Conservation (phyloP, 805 yeast species). For the Candida silvicultrix region DNA sequence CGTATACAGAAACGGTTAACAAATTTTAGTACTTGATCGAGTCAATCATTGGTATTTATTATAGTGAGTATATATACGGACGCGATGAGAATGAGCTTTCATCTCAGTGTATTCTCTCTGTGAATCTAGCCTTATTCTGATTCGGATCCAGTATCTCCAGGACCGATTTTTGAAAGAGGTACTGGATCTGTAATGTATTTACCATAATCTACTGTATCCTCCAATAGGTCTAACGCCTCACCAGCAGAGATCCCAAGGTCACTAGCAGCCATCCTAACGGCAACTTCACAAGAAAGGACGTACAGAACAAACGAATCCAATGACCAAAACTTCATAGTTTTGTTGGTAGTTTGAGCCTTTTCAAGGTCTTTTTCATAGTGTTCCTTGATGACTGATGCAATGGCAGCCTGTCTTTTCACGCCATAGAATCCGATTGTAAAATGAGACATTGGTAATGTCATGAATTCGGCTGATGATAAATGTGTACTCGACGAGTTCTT, state of each 20-base stretch:
- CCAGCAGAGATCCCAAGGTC: constrained; percentile 35
- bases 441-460: constrained; percentile 36
- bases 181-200: constrained; percentile 19
- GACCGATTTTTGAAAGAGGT: too few species aligned
- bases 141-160: too few species aligned
- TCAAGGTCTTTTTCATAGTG: constrained; percentile 26
- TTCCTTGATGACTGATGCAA: constrained; percentile 38
- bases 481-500: constrained; percentile 33
- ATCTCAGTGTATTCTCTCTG: too few species aligned
- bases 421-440: constrained; percentile 61
- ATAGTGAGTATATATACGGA: too few species aligned
- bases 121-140: too few species aligned
- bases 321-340: constrained; percentile 57
- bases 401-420: constrained; percentile 43
- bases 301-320: constrained; percentile 45
- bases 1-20: background rate
- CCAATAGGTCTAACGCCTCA: constrained; percentile 41
- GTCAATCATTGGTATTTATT: too few species aligned
- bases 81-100: too few species aligned
- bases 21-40: background rate
- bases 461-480: constrained; percentile 34
- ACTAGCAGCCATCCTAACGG: constrained; percentile 41
- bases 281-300: constrained; percentile 59
- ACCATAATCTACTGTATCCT: constrained; percentile 44
- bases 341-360: constrained; percentile 24